Conservation (phyloP, 345 rosid genomes). For the Eucalyptus sp. region DNA sequence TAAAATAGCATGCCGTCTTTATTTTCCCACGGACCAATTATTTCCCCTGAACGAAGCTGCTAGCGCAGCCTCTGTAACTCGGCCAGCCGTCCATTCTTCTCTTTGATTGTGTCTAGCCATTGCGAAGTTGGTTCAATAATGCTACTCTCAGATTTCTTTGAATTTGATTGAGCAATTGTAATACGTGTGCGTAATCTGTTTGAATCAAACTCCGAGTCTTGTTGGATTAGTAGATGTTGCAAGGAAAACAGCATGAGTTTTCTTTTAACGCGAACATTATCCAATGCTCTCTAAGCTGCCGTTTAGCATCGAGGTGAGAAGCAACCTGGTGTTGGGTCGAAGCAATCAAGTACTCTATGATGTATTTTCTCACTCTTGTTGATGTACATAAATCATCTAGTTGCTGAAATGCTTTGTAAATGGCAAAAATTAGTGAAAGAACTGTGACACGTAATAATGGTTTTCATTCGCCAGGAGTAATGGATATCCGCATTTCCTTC, state of each 20-base stretch:
- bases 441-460: neutral
- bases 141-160: neutral
- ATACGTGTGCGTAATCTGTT: neutral
- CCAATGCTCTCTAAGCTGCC: neutral
- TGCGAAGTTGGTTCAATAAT: neutral
- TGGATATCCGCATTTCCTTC: neutral
- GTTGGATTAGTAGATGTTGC: neutral
- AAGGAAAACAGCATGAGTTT: neutral
- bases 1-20: no score
- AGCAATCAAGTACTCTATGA: neutral
- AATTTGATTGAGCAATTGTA: neutral
- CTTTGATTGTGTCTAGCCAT: no score
- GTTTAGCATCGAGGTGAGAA: neutral
- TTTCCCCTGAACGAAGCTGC: no score
- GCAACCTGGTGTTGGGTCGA: neutral
- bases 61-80: no score
- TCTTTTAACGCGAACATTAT: no score
- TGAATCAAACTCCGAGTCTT: neutral
- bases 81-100: no score
- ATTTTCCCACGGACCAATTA: no score
- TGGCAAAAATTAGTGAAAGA: neutral
- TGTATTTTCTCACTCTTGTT: neutral
- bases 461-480: neutral
- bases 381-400: neutral
- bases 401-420: neutral